Base-by-base conservation (phyloP, 768 basidiomycete species). In the Rhodotorula kratochvilovae region DNA sequence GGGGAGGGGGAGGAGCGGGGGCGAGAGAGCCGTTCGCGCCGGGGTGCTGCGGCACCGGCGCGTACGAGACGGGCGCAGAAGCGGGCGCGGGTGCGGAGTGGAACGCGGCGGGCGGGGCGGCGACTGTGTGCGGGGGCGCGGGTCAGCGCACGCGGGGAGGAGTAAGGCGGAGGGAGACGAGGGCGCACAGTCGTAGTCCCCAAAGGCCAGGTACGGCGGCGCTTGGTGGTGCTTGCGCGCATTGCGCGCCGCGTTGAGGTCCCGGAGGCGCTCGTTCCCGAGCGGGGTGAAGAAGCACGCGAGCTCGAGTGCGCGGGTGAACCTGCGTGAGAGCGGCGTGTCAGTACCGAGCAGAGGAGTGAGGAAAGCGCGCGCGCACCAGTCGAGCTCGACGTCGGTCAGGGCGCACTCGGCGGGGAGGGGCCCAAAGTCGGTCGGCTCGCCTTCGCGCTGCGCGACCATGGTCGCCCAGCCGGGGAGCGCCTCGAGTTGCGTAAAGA, bases 281-380 rank as follows among this genome's bases (percentile, higher is more conserved):
- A 74, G 61, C n/a, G 73, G 70, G 13, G 67, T 74, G 55, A 68
- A 74, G 64, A 71, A 74, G 70, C 73, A 74, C 5, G 73, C 62
- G 29, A 74, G 55, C 31, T 74, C 67, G 48, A 74, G 67, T 1
- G 66, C 73, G n/a, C 50, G 46, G 7, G 66, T 43, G 57, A 74
- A 74, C 48, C 48, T 50, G 27, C 27, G 25, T 10, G 25, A 5
- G 25, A 10, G 12, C 5, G 10, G 25, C 11, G 8, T 12, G 45
- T 46, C 45, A 21, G 45, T 16, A 42, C 19, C 13, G 45, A 46
- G 11, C 19, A 21, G 8, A 8, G 6, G 23, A 48, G 46, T 2
- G 46, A 48, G 6, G 21, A 21, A n/a, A n/a, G n/a, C n/a, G n/a
- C n/a, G 23, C 23, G 25, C 48, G 48, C 10, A 50, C 73, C 70